Percentiles rank a stretch among this genome's conserved stretches.
phyloP scores from a whole-genome alignment of 768 basidiomycete genomes.

The Tylopilus felleus region DNA sequence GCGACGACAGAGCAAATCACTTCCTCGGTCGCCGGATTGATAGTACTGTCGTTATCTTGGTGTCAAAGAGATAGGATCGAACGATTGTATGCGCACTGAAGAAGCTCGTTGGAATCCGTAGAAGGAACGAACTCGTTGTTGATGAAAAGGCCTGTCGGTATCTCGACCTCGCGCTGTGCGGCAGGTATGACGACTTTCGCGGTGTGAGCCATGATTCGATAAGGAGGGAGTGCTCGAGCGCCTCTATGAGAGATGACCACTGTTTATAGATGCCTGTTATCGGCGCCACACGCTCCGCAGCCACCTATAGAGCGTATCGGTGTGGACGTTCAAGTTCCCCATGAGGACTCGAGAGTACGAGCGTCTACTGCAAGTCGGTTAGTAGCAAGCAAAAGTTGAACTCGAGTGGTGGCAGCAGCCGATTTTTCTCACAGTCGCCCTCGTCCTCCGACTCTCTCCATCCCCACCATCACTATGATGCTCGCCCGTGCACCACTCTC shows the following conservation, averaged over 20 bases:
- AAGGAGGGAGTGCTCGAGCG: background rate
- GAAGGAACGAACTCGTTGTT: conserved; percentile 87
- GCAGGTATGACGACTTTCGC: conserved; percentile 40
- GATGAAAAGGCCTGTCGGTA: conserved; percentile 88
- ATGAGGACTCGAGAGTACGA: too few species aligned
- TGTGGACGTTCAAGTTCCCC: too few species aligned
- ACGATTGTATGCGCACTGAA: conserved; percentile 46
- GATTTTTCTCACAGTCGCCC: conserved; percentile 19
- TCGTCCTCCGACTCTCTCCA: conserved; percentile 15
- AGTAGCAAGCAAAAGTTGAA: background rate
- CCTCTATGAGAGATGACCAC: background rate
- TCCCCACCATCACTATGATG: conserved; percentile 31
- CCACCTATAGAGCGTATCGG: background rate
- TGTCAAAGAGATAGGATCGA: conserved; percentile 4
- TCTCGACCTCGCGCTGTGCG: conserved; percentile 48
- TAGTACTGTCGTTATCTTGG: conserved; percentile 43
- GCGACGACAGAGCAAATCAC: conserved; percentile 65
- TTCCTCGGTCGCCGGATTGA: conserved; percentile 82
- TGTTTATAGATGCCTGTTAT: conserved; percentile 14
- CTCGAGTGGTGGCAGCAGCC: background rate
- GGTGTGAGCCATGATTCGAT: conserved; percentile 43
- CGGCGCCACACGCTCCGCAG: conserved; percentile 11
- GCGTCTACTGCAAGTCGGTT: background rate
- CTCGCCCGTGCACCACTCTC: conserved; percentile 42
- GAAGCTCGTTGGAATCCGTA: conserved; percentile 58